Conservation (phyloP, 345 rosid species). For the Salix caprea region DNA sequence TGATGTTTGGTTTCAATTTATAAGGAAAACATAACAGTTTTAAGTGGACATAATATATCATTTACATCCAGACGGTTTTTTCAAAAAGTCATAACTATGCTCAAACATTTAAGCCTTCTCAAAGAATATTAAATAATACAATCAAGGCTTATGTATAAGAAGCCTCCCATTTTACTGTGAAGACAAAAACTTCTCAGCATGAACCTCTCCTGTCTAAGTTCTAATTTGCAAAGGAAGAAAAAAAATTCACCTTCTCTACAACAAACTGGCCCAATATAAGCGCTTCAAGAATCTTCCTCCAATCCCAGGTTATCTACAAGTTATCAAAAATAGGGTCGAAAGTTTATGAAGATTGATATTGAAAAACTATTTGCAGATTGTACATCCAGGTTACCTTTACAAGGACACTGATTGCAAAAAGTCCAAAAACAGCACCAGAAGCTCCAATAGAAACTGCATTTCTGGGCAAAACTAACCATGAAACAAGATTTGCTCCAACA, state of each 20-base stretch:
- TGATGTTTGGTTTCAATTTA: neutral
- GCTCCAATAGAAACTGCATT: constrained; percentile 92
- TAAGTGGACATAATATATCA: neutral
- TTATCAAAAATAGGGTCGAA: constrained; percentile 6
- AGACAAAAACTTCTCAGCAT: neutral
- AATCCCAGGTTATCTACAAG: constrained; percentile 84
- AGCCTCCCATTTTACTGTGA: neutral
- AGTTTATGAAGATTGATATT: constrained; percentile 1
- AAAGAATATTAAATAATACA: neutral
- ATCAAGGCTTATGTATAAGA: neutral
- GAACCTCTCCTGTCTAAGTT: neutral
- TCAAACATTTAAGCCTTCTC: neutral
- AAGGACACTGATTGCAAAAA: constrained; percentile 81
- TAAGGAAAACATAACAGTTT: neutral
- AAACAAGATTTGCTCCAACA: constrained; percentile 85
- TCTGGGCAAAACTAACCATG: constrained; percentile 87
- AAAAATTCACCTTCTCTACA: constrained; percentile 55
- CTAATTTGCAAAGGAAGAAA: neutral
- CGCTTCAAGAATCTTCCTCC: constrained; percentile 96
- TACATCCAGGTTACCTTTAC: constrained; percentile 55
- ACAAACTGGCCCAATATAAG: constrained; percentile 93
- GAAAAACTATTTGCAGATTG: neutral
- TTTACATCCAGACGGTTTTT: neutral
- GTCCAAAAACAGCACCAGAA: constrained; percentile 91
- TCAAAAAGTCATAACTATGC: neutral